Evolutionary conservation across 2,329 filamentous ascomycete species (phyloP), one percentile per base, ranked within the genome.

Genomic region (Laburnicola sp.): DNA sequence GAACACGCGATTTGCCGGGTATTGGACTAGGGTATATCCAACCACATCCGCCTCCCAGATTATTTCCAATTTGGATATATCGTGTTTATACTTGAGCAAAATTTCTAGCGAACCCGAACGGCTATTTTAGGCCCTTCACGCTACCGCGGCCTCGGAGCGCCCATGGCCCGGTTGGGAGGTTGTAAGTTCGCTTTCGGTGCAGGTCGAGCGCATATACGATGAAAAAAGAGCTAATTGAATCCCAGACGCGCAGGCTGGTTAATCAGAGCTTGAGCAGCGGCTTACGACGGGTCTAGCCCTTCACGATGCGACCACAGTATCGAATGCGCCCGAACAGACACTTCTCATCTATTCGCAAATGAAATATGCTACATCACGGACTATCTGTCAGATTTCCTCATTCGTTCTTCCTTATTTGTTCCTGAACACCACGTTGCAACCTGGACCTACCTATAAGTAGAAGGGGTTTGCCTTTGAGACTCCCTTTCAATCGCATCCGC

Each of bases 331-430:
- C 50, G 45, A 63, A 55, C 38, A 36, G 56, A 51, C 55, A 27
- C 37, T 38, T 16, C 48, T 68, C 60, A 68, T 70, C 51, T 68
- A 68, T 59, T 58, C 52, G 4, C 53, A 68, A 67, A 68, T 70
- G 63, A 68, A 66, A 55, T 50, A 50, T 56, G 54, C 51, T 45
- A 37, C 43, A 37, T 38, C 43, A 37, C 43, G n/a, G 37, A 31
- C n/a, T 3, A 45, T 30, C 34, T 31, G 10, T 36, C 16, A 6
- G 32, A 28, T 22, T 26, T 26, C 30, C 32, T 7, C 42, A 27
- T 16, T 26, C 32, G 11, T 23, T 45, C 7, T 25, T 28, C 16
- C 16, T 16, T 16, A 16, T 16, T 16, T 16, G 16, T 16, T 16
- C 16, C 16, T 16, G 16, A 16, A 9, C 32, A 31, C 9, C 16